phyloP scores from a whole-genome alignment of 1,284 basidiomycete genomes.

The Hemileia vastatrix region DNA sequence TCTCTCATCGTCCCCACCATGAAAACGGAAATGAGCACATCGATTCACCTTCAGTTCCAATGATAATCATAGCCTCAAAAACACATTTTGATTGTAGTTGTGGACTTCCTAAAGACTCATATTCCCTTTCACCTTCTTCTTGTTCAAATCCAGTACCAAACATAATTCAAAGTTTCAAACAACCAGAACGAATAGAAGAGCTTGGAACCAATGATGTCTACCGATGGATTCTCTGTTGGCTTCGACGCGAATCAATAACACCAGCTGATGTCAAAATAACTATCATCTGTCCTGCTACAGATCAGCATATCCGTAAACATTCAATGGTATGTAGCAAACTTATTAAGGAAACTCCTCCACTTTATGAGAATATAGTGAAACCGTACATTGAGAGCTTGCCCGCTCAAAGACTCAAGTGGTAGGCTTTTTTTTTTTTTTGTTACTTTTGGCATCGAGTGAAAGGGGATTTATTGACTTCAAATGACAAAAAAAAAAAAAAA shows the following conservation, averaged over 20 bases:
- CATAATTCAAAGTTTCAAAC: conserved; percentile 1
- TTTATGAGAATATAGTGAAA: conserved; percentile 60
- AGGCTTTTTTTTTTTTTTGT: conserved; percentile 25
- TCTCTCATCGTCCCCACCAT: conserved; percentile 36
- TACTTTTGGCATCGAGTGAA: background rate
- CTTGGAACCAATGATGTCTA: conserved; percentile 38
- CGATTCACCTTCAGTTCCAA: background rate
- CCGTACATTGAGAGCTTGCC: conserved; percentile 71
- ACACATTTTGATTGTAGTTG: conserved; percentile 48
- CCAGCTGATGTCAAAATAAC: conserved; percentile 52
- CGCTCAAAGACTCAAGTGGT: conserved; percentile 69
- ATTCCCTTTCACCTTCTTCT: conserved; percentile 34
- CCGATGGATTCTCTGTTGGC: conserved; percentile 32
- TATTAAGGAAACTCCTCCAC: conserved; percentile 66
- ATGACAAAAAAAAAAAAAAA: no score
- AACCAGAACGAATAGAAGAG: conserved; percentile 3
- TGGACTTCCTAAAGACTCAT: conserved; percentile 31
- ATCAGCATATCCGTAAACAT: conserved; percentile 57
- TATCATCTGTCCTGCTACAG: conserved; percentile 69
- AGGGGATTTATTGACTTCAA: no score
- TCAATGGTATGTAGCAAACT: conserved; percentile 62
- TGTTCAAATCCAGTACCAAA: conserved; percentile 37
- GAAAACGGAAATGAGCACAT: conserved; percentile 46
- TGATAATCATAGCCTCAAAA: conserved; percentile 56
- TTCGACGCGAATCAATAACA: background rate